Percentiles rank a stretch among this genome's conserved stretches.
Evolutionary conservation across 2,329 filamentous ascomycete species (phyloP).

Genomic region (Cryphonectria japonica): DNA sequence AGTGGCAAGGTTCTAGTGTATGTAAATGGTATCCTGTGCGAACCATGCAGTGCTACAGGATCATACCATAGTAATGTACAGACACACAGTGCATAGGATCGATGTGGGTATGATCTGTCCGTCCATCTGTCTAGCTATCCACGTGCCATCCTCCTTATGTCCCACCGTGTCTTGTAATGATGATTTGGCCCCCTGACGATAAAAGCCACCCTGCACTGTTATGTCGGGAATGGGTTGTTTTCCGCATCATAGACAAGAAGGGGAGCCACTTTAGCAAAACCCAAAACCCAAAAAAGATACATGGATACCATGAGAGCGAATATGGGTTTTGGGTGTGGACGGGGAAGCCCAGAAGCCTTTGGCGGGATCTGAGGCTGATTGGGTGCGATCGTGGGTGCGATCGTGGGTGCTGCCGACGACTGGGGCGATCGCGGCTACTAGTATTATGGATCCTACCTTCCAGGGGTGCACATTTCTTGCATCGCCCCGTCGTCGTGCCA

Average conservation of each 20-base stretch:
- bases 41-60: no score
- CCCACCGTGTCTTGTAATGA: neutral
- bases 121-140: neutral
- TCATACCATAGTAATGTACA: no score
- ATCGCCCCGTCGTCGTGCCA: neutral
- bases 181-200: neutral
- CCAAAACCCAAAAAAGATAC: neutral
- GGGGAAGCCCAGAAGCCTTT: no score
- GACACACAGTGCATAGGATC: neutral
- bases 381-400: conserved; percentile 26
- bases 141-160: neutral
- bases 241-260: neutral
- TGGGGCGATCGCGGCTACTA: conserved; percentile 14
- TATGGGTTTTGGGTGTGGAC: neutral
- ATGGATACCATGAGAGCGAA: neutral
- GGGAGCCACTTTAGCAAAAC: neutral
- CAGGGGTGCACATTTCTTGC: conserved; percentile 1
- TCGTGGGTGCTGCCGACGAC: conserved; percentile 13
- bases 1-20: neutral
- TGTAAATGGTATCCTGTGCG: no score
- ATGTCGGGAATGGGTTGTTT: neutral
- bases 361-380: conserved; percentile 15
- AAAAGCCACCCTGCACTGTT: neutral
- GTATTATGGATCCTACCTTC: neutral
- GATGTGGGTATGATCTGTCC: neutral